Evolutionary conservation across 768 basidiomycete species (phyloP).

Genomic region (Suillus hirtellus): DNA sequence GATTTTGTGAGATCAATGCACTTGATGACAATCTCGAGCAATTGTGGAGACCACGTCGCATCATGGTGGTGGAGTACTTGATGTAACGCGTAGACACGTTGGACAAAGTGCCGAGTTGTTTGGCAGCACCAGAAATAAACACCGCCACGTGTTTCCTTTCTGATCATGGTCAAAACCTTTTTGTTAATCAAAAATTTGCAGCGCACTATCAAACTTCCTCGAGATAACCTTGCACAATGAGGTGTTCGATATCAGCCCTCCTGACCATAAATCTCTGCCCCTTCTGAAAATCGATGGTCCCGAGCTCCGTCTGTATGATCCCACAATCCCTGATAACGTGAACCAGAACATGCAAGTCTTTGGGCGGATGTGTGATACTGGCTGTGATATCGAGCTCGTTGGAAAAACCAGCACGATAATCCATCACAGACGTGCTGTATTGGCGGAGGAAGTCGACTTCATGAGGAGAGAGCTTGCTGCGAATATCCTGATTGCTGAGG

Average conservation of each 20-base stretch:
- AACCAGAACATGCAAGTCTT: constrained; percentile 86
- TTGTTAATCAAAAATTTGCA: constrained; percentile 6
- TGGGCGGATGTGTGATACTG: constrained; percentile 79
- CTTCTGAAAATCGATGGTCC: constrained; percentile 86
- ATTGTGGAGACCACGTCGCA: neutral
- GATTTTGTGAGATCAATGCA: neutral
- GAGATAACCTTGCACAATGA: constrained; percentile 91
- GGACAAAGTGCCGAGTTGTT: constrained; percentile 19
- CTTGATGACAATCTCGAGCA: neutral
- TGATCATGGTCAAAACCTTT: neutral
- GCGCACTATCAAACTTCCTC: constrained; percentile 65
- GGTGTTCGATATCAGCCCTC: constrained; percentile 86
- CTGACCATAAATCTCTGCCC: constrained; percentile 90
- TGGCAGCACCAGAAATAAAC: constrained; percentile 28
- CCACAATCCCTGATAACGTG: constrained; percentile 89
- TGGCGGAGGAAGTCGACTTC: constrained; percentile 83
- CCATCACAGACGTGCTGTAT: constrained; percentile 80
- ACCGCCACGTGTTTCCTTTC: constrained; percentile 13
- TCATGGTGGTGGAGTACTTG: constrained; percentile 17
- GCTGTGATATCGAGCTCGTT: constrained; percentile 88
- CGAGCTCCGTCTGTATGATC: constrained; percentile 87
- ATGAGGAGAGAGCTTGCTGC: constrained; percentile 74
- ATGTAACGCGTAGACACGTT: neutral
- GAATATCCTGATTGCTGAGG: constrained; percentile 63
- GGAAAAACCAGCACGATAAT: constrained; percentile 81